Base-by-base conservation (phyloP, 2,329 filamentous ascomycete genomes). In the Claviceps cyperi region DNA sequence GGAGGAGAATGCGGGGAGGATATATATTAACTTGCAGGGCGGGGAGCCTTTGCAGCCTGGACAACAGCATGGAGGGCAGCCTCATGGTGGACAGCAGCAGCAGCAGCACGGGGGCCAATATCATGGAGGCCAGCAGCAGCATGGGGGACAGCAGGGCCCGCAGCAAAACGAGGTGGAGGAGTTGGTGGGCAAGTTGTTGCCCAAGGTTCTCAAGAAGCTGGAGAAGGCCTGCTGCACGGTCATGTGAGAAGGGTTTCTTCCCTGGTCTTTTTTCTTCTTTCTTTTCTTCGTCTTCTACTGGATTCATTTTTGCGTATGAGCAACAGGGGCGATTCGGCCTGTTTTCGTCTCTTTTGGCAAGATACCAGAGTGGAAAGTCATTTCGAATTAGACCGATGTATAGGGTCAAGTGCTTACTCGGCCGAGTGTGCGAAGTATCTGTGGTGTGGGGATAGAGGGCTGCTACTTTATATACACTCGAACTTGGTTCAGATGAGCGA, bases 1-100 rank as follows among this genome's bases (percentile, higher is more conserved):
- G 1, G 92, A 97, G 70, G 83, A 85, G 46, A 97, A 98, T 58
- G 84, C 84, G 8, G 92, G 92, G 1, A 73, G 89, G 15, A 90
- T 98, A 41, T 95, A 87, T 62, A 80, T 97, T 54, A 85, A 96
- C 62, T 72, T 97, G 55, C 80, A 83, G 57, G 88, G 89, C 50
- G 85, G 82, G 13, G 72, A 79, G 46, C 80, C 77, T 37, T 66
- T 75, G 47, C 66, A 72, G 41, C 71, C 74, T 6, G 49, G 46
- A 19, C 46, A 52, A 0, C 55, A 36, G n/a, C 28, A 32, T 13
- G 43, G 24, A 13, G 43, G 43, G 2, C 43, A 32, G 49, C 61
- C 66, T 19, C 56, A 59, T 39, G 59, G 49, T 55, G 62, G 56
- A 2, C 52, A 55, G 43, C 69, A 73, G 50, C 64, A 67, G 36